Evolutionary conservation across 331 rosid species (phyloP).

Genomic region (Spiraea crenata): DNA sequence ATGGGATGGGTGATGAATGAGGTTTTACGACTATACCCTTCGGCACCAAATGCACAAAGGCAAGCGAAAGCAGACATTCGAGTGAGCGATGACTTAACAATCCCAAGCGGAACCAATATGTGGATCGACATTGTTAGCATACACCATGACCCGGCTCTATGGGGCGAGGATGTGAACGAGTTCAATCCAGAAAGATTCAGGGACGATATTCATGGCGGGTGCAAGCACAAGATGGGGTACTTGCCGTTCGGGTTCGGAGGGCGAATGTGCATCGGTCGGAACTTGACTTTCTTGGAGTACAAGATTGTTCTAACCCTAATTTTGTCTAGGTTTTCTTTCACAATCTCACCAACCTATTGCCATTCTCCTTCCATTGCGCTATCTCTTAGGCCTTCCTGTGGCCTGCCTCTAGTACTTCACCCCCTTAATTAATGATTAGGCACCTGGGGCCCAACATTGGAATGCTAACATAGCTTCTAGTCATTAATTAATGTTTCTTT

Average conservation of each 20-base stretch:
- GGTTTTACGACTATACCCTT: constrained; percentile 68
- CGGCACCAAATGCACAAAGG: constrained; percentile 82
- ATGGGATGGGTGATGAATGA: constrained; percentile 90
- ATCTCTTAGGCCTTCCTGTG: constrained; percentile 59
- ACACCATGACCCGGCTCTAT: constrained; percentile 59
- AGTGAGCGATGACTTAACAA: constrained; percentile 36
- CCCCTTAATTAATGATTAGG: constrained; percentile 27
- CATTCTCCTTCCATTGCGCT: constrained; percentile 68
- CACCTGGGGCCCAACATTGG: too few species aligned
- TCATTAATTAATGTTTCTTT: too few species aligned
- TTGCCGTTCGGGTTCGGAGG: constrained; percentile 90
- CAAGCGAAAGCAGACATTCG: constrained; percentile 62
- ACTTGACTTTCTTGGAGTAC: constrained; percentile 69
- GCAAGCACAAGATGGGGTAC: constrained; percentile 75
- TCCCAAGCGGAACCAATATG: constrained; percentile 72
- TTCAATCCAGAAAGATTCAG: constrained; percentile 71
- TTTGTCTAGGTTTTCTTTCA: constrained; percentile 60
- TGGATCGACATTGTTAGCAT: constrained; percentile 74
- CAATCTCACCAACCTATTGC: constrained; percentile 45
- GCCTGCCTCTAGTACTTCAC: constrained; percentile 52
- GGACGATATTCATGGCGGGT: constrained; percentile 58
- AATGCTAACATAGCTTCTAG: too few species aligned
- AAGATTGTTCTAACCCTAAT: constrained; percentile 58
- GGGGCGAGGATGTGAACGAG: constrained; percentile 69
- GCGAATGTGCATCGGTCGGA: constrained; percentile 71